Evolutionary conservation across 2,329 filamentous ascomycete genomes (phyloP), one percentile per base, ranked within the genome.

Genomic region (Apiospora saccharicola): DNA sequence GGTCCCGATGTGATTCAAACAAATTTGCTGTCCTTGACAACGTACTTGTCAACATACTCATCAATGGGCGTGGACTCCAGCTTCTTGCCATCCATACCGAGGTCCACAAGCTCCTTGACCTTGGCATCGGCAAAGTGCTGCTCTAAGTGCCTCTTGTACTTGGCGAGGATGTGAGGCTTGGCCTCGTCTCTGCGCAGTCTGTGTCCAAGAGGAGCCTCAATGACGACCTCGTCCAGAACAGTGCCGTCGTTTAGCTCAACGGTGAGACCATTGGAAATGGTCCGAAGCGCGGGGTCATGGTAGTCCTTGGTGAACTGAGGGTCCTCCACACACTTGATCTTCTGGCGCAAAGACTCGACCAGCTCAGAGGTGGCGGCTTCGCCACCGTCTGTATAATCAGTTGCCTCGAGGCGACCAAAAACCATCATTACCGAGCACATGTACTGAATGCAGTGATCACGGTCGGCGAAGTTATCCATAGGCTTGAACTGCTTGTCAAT

Each of bases 401-500:
- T 93, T 69, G 96, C 96, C 79, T 95, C 93, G 75, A 99, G 93
- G 76, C 96, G 95, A 83, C 96, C 94, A 84, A 96, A 98, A 77
- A 93, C 92, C 77, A 99, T 92, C 95, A 98, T 98, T 80, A 94
- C 95, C 75, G 95, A 88, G 81, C 94, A 94, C 96, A 99, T 99
- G 90, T 99, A 99, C 87, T 98, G 96, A 78, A 99, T 96, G 86
- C 96, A 99, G 90, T 99, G 96, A 85, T 99, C 96, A 81, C 96
- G 95, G 86, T 99, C 96, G 81, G 96, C 96, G 81, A 98, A 99
- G 91, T 99, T 99, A 88, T 98, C 95, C 94, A 99, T 97, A 78
- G 95, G 92, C 90, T 98, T 98, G 90, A 98, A 97, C 86, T 99
- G 96, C 90, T 99, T 99, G 90, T 99, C 96, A 80, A 99, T 99